Percentiles rank a stretch among this genome's conserved stretches.
Evolutionary conservation across 2,329 filamentous ascomycete species (phyloP).

Genomic region (Hypoxylon sp.): DNA sequence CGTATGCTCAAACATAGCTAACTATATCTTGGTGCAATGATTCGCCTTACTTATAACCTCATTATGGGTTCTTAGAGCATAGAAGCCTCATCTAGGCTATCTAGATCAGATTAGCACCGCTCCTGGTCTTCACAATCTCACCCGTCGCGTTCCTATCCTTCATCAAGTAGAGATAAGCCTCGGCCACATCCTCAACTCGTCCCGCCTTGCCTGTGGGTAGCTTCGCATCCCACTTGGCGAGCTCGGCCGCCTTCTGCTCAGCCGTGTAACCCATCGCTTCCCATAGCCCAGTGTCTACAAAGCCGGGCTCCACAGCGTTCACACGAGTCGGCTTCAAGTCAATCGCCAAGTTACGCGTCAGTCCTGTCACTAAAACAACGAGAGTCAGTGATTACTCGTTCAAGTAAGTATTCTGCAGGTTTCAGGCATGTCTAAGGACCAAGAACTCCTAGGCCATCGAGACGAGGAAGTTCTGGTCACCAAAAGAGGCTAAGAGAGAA

Average conservation of each 20-base stretch:
- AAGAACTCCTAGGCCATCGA: neutral
- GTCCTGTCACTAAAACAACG: constrained; percentile 34
- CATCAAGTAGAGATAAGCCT: constrained; percentile 53
- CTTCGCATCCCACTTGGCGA: constrained; percentile 26
- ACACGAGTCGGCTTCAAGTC: constrained; percentile 52
- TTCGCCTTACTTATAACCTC: too few relatives aligned
- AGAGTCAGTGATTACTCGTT: neutral
- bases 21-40: too few relatives aligned
- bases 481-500: neutral
- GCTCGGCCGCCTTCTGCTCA: constrained; percentile 32
- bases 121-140: constrained; percentile 51
- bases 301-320: constrained; percentile 52
- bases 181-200: constrained; percentile 49
- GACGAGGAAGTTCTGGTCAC: neutral
- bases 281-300: constrained; percentile 52
- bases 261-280: constrained; percentile 18
- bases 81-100: neutral
- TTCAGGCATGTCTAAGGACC: neutral
- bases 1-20: too few relatives aligned
- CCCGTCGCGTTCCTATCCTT: constrained; percentile 52
- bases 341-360: constrained; percentile 52
- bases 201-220: constrained; percentile 46
- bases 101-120: constrained; percentile 47
- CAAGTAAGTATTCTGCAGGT: neutral
- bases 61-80: neutral